Evolutionary conservation across 2,329 filamentous ascomycete species (phyloP), one percentile per base, ranked within the genome.

Genomic region (Fusarium sp.): DNA sequence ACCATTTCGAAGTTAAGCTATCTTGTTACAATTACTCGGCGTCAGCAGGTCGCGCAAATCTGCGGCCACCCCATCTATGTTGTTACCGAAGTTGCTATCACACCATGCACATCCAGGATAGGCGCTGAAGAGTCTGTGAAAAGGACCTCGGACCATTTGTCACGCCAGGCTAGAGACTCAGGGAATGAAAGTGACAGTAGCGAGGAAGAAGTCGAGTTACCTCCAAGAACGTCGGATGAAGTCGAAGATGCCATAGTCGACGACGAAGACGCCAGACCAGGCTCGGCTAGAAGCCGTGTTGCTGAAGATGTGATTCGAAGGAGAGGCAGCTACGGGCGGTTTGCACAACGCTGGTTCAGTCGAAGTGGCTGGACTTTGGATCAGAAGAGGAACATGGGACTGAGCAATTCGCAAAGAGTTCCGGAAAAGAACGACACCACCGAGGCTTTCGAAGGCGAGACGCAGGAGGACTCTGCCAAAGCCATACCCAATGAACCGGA

Each of bases 301-400:
- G 93, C 91, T 0, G 90, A 97, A 78, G 92, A 98, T 80, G 94
- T 98, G 2, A 95, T 97, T 54, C 88, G 89, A 37, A 90, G 88
- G 58, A 91, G 89, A 71, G 94, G 94, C 1, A 90, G 89, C 66
- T 98, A 97, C 77, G 95, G 94, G 6, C 86, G 92, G 37, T 97
- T 98, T 77, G 93, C 95, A 0, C 88, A 94, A 66, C 89, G 90
- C 62, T 99, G 96, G 96, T 96, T 98, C 76, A 96, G 93, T 43
- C 89, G 88, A 67, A 91, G 89, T 64, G 94, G 92, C 0, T 95
- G 94, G 92, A 90, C 89, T 52, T 82, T 89, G 62, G 90, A 92
- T 62, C 89, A 89, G 69, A 87, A 89, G 71, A 85, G 90, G 26
- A 87, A 87, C 48, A 86, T 94, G 74, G 92, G 92, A 7, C 81